Base-by-base conservation (phyloP, 148 eudicot species). In the Dianthus caryophyllus region DNA sequence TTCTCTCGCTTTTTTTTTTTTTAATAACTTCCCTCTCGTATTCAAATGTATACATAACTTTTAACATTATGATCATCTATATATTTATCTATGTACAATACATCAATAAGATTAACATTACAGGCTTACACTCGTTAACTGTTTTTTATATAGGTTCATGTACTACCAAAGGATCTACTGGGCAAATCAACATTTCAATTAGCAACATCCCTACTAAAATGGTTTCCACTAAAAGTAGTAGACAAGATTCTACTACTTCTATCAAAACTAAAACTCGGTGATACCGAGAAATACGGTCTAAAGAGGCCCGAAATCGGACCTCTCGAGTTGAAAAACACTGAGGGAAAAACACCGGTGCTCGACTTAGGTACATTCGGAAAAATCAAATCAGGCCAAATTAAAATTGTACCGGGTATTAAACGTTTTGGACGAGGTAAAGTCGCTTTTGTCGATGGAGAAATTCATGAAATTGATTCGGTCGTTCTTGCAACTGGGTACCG, bases 291-390 rank as follows among this genome's bases (percentile, higher is more conserved):
- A 68, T 86, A 88, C 38, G 91, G 97, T 0, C 77, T 88, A 7
- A 88, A 86, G 69, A 84, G 97, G 82, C 97, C 97, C 20, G 65
- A 73, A 33, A 18, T 80, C 52, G 97, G 97, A 1, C 97, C 97
- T 31, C 72, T 91, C 17, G 79, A 88, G 81, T 87, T 88, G 26
- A 91, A 91, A 74, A 83, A 91, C 79, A 75, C 61, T 13, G 80
- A 83, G 65, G 97, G 97, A 17, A 91, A 86, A 68, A 91, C 97
- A 33, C 97, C 97, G 4, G 97, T 91, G 4, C 26, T 91, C 61
- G 97, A 91, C 71, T 79, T 88, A 16, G 97, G 97, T 14, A 79
- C 97, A 0, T 61, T 84, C n/a, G 71, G 73, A 2, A 88, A 82
- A 50, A 88, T 91, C 39, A 85, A 72, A 81, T 80, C 95, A 2